phyloP scores from a whole-genome alignment of 2,329 filamentous ascomycete species.

The Acrocalymma vagum region DNA sequence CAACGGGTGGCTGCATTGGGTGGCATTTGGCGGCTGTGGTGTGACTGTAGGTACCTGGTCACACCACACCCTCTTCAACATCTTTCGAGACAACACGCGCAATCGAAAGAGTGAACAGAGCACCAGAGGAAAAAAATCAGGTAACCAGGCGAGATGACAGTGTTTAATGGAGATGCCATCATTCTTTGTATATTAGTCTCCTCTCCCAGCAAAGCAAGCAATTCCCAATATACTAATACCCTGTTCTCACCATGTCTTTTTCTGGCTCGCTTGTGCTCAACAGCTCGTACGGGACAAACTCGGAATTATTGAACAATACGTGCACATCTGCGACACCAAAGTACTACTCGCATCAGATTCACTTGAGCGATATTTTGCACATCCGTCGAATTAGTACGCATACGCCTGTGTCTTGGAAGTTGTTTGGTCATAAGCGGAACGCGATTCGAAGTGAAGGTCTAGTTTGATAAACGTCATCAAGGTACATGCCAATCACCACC shows the following conservation, averaged over 20 bases:
- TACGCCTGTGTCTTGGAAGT: no score
- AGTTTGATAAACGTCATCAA: no score
- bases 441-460: no score
- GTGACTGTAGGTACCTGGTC: slow-evolving; percentile 10
- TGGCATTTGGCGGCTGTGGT: slow-evolving; percentile 18
- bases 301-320: slow-evolving; percentile 13
- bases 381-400: slow-evolving; percentile 7
- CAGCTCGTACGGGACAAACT: slow-evolving; percentile 18
- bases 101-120: neutral
- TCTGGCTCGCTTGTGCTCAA: slow-evolving; percentile 18
- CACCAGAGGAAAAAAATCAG: slow-evolving; percentile 7
- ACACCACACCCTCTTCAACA: slow-evolving; percentile 10
- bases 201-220: slow-evolving; percentile 15
- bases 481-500: no score
- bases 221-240: slow-evolving; percentile 2
- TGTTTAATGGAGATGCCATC: slow-evolving; percentile 17
- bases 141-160: slow-evolving; percentile 3
- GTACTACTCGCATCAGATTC: slow-evolving; percentile 19
- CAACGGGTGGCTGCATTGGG: slow-evolving; percentile 10
- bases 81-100: slow-evolving; percentile 1
- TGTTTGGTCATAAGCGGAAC: no score
- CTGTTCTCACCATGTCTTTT: slow-evolving; percentile 15
- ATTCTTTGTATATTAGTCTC: slow-evolving; percentile 28
- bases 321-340: slow-evolving; percentile 10
- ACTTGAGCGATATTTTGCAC: slow-evolving; percentile 4